Evolutionary conservation across 139 green algal genomes (phyloP).

Genomic region (Picochlorum sp.): DNA sequence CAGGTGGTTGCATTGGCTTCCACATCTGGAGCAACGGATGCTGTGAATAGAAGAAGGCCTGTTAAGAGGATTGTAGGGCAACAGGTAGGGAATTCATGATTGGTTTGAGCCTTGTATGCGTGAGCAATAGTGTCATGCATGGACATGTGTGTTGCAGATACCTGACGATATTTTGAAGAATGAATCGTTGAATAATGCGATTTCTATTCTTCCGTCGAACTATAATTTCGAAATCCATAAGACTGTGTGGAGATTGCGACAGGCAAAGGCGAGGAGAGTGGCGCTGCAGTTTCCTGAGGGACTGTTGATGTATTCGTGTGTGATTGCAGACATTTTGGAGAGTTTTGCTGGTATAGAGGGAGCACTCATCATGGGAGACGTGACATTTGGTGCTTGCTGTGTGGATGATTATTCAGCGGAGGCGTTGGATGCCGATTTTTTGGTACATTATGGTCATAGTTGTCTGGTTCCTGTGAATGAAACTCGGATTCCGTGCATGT

Average conservation of each 20-base stretch:
- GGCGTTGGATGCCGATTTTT: conserved; percentile 79
- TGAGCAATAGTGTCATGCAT: background rate
- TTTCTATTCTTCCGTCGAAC: conserved; percentile 77
- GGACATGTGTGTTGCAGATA: conserved; percentile 40
- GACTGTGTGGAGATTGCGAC: conserved; percentile 75
- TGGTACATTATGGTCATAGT: conserved; percentile 97
- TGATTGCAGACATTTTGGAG: conserved; percentile 91
- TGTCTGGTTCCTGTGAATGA: conserved; percentile 86
- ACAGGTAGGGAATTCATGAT: background rate
- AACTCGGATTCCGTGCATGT: conserved; percentile 86
- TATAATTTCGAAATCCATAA: conserved; percentile 90
- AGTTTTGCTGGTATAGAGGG: conserved; percentile 48
- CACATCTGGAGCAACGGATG: no score
- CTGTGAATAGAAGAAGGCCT: background rate
- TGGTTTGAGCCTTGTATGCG: background rate
- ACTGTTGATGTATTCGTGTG: conserved; percentile 88
- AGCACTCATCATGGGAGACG: conserved; percentile 84
- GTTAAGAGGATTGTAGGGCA: background rate
- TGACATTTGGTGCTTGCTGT: conserved; percentile 97
- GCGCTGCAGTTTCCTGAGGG: conserved; percentile 97
- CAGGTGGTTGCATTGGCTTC: background rate
- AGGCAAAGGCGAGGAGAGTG: conserved; percentile 55
- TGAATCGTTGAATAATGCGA: conserved; percentile 55
- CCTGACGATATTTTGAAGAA: conserved; percentile 74
- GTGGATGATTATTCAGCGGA: conserved; percentile 89